These are phyloP conservation scores for Papiliotrema flavescens DNA, from an alignment of 1,284 basidiomycete genomes.

Conservation along the genomic window DNA sequence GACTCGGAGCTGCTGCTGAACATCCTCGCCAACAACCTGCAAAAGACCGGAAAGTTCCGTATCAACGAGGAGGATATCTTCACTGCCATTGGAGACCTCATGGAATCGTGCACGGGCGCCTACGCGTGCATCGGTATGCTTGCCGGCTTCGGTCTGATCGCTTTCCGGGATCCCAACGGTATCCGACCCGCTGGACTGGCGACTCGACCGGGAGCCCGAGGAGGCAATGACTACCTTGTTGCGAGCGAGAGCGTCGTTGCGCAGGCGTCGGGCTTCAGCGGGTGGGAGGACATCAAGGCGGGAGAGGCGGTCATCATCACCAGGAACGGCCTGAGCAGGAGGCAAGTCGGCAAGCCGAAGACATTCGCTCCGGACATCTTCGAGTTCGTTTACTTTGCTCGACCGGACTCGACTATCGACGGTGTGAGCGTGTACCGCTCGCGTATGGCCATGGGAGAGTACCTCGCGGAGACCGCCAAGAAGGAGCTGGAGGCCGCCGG, in stretches of 20 bases:
- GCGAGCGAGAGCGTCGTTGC: conserved; percentile 95
- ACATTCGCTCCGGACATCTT: conserved; percentile 98
- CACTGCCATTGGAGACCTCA: conserved; percentile 83
- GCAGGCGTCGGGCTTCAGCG: conserved; percentile 83
- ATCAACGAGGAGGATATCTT: conserved; percentile 99
- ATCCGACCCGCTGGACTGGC: conserved; percentile 89
- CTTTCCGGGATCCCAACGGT: conserved; percentile 98
- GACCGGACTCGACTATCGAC: conserved; percentile 96
- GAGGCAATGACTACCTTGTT: conserved; percentile 80
- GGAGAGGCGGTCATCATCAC: conserved; percentile 97
- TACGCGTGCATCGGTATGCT: conserved; percentile 98
- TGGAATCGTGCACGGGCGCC: conserved; percentile 83
- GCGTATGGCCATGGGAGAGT: conserved; percentile 99
- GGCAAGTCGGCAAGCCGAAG: conserved; percentile 65
- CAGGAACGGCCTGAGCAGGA: conserved; percentile 65
- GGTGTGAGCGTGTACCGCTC: conserved; percentile 96
- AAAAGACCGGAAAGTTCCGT: conserved; percentile 97
- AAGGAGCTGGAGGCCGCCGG: conserved; percentile 67
- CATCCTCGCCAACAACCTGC: conserved; percentile 95
- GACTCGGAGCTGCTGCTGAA: conserved; percentile 97
- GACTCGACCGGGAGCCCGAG: conserved; percentile 52
- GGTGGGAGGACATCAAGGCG: conserved; percentile 92
- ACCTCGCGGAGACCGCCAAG: conserved; percentile 81
- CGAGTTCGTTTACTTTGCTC: conserved; percentile 98
- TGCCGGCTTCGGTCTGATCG: conserved; percentile 97